Evolutionary conservation across 768 basidiomycete genomes (phyloP).

Genomic region (Xerocomellus chrysenteron): DNA sequence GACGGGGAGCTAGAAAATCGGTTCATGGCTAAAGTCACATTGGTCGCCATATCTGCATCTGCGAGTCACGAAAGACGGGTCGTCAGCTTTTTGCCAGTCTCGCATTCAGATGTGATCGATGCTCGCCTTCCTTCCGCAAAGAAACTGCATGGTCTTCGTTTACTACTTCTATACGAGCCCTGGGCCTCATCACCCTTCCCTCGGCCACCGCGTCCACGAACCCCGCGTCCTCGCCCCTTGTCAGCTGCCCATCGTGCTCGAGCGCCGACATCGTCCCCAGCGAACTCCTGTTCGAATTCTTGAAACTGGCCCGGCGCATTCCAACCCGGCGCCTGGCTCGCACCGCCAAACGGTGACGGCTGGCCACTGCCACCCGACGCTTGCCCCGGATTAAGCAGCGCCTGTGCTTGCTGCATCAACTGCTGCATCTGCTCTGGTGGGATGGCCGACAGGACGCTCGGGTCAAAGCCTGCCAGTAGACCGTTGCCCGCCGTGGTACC

Average conservation of each 20-base stretch:
- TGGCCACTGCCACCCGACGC: conserved; percentile 30
- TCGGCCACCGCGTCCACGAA: conserved; percentile 58
- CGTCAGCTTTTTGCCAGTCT: conserved; percentile 36
- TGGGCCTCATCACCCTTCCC: conserved; percentile 45
- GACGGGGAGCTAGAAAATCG: conserved; percentile 28
- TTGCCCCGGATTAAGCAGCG: conserved; percentile 31
- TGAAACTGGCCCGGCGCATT: conserved; percentile 40
- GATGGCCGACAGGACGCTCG: conserved; percentile 41
- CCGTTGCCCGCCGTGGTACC: conserved; percentile 32
- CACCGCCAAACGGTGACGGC: conserved; percentile 36
- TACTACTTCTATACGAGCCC: conserved; percentile 72
- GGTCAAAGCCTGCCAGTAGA: conserved; percentile 41
- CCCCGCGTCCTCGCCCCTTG: conserved; percentile 53
- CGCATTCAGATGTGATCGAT: conserved; percentile 41
- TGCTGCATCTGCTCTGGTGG: conserved; percentile 64
- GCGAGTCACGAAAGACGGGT: conserved; percentile 45
- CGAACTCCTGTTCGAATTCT: conserved; percentile 47
- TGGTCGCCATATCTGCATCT: conserved; percentile 89
- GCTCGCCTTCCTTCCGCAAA: conserved; percentile 92
- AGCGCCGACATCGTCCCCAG: conserved; percentile 44
- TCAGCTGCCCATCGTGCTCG: conserved; percentile 46
- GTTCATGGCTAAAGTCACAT: conserved; percentile 81
- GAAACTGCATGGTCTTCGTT: conserved; percentile 89
- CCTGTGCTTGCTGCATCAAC: conserved; percentile 48
- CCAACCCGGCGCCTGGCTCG: conserved; percentile 39